Conservation (phyloP, 2,329 filamentous ascomycete species). For the Furcasterigmium sp. region DNA sequence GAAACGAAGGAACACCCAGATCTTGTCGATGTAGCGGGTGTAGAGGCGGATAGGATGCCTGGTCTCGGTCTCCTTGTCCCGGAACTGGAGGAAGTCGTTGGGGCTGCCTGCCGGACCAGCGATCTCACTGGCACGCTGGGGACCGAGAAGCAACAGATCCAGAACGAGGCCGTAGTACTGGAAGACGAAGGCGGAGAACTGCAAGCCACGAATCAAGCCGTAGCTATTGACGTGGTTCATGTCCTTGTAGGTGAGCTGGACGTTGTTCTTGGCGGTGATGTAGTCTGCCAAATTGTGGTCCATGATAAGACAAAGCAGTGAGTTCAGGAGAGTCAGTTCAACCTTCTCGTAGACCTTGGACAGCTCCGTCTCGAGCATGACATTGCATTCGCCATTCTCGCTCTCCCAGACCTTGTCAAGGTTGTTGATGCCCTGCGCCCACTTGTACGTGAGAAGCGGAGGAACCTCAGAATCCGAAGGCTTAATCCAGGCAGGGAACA, state of each 20-base stretch:
- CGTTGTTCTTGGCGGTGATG: constrained; percentile 99
- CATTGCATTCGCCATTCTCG: constrained; percentile 91
- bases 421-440: constrained; percentile 99
- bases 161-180: constrained; percentile 97
- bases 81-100: constrained; percentile 97
- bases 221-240: constrained; percentile 99
- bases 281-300: constrained; percentile 99
- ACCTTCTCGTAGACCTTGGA: constrained; percentile 99
- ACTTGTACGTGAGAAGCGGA: constrained; percentile 92
- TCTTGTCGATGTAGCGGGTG: constrained; percentile 94
- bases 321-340: constrained; percentile 90
- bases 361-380: constrained; percentile 95
- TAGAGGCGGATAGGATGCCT: constrained; percentile 96
- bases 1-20: constrained; percentile 97
- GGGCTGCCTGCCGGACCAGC: constrained; percentile 89
- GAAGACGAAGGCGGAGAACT: constrained; percentile 98
- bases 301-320: constrained; percentile 91
- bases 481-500: constrained; percentile 99
- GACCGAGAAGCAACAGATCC: constrained; percentile 83
- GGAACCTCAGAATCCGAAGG: constrained; percentile 97
- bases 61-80: constrained; percentile 85
- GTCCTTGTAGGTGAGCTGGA: constrained; percentile 98
- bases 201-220: constrained; percentile 93
- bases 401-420: constrained; percentile 92
- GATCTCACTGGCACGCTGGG: constrained; percentile 96